Base-by-base conservation (phyloP, 495 filamentous ascomycete species). In the Friedmanniomyces endolithicus region DNA sequence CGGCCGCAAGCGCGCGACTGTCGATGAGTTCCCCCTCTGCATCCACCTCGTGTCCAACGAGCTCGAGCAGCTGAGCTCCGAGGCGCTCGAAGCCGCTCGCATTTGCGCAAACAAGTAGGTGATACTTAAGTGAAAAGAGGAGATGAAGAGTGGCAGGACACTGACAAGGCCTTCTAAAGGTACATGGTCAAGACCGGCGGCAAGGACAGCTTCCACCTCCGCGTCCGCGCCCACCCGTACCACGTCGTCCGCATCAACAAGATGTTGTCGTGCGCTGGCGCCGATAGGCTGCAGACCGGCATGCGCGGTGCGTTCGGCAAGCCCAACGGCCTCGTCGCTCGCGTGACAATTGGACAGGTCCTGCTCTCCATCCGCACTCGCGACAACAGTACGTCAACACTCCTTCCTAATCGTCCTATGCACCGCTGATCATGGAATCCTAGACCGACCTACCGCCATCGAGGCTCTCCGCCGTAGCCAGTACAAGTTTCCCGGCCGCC, bases 221-320 rank as follows among this genome's bases (percentile, higher is more conserved):
- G 92, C 66, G 85, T 98, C 72, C 90, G 92, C 71, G 90, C 88
- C 67, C 92, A 97, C 81, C 92, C 92, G 59, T 95, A 86, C 88
- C 92, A 98, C 78, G 90, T 97, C 75, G 81, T 96, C 78, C 92
- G 92, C 74, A 98, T 98, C 88, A 98, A 98, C 87, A 98, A 98
- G 82, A 97, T 98, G 92, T 87, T 98, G 85, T 96, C 90, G 61
- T 97, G 92, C 73, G 92, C 92, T 66, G 92, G 92, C 76, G 92
- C 92, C 82, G 92, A 98, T 96, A 84, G 92, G 81, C 82, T 98
- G 68, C 92, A 98, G 74, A 97, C 92, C 60, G 92, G 92, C 75
- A 98, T 98, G 92, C 92, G 92, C 84, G 92, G 92, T 82, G 92
- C 92, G 61, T 98, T 87, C 81, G 92, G 92, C 71, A 98, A 98